Evolutionary conservation across 78 protist species (phyloP).

Genomic region (Paratrimastix pyriformis): DNA sequence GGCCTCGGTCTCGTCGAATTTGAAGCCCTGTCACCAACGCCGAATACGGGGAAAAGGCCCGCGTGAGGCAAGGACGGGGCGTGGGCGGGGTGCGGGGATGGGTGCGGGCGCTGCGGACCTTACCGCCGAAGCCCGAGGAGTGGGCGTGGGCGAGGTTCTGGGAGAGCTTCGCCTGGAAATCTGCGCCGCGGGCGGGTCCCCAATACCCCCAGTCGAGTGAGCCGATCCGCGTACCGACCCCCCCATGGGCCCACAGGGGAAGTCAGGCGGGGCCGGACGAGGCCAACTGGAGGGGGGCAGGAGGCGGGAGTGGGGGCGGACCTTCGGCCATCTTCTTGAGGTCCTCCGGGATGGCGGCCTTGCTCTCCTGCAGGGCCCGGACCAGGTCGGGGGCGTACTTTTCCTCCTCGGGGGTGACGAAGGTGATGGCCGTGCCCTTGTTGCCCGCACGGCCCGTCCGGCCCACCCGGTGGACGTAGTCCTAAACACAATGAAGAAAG

Average conservation of each 20-base stretch:
- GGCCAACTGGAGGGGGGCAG: background rate
- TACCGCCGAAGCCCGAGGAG: too few species aligned
- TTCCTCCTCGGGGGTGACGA: conserved; percentile 44
- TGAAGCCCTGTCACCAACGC: conserved; percentile 61
- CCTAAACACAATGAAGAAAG: conserved; percentile 57
- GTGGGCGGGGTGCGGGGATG: too few species aligned
- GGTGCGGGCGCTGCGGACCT: too few species aligned
- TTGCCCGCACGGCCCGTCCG: conserved; percentile 93
- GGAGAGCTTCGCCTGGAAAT: too few species aligned
- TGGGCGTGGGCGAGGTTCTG: too few species aligned
- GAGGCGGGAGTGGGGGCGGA: background rate
- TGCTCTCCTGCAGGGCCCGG: conserved; percentile 38
- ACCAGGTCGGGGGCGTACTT: background rate
- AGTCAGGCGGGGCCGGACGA: too few species aligned
- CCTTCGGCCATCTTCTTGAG: background rate
- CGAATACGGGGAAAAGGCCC: conserved; percentile 32
- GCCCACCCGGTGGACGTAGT: conserved; percentile 93
- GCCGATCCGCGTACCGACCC: too few species aligned
- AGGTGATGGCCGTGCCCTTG: conserved; percentile 80
- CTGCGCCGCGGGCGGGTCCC: too few species aligned
- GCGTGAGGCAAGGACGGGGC: too few species aligned
- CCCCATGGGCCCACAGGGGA: too few species aligned
- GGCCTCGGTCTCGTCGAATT: conserved; percentile 37
- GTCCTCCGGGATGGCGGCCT: conserved; percentile 30
- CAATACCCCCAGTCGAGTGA: too few species aligned